Conservation (phyloP, 2,329 filamentous ascomycete genomes). For the Leptosphaerulina australis region DNA sequence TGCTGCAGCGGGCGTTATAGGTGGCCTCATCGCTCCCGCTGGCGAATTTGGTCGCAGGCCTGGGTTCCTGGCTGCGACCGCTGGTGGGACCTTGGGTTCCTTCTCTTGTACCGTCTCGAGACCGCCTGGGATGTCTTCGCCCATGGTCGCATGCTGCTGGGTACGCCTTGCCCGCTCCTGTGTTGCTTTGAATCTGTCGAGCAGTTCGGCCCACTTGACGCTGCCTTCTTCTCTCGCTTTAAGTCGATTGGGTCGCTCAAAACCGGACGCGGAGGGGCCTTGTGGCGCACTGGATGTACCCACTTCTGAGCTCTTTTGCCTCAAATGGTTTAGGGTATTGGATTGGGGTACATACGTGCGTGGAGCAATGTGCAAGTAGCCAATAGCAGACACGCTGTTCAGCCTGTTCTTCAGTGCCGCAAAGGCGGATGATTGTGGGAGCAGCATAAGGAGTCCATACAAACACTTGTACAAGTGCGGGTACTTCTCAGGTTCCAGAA, state of each 20-base stretch:
- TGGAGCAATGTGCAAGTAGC: conserved; percentile 84
- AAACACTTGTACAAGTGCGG: conserved; percentile 97
- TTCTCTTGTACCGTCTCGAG: conserved; percentile 38
- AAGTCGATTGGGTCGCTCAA: conserved; percentile 67
- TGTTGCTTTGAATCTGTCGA: conserved; percentile 92
- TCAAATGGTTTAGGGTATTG: conserved; percentile 48
- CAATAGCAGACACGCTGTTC: conserved; percentile 96
- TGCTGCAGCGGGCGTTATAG: conserved; percentile 24
- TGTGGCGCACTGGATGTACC: conserved; percentile 43
- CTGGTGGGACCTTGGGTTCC: conserved; percentile 34
- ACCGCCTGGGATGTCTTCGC: conserved; percentile 36
- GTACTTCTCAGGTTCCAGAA: conserved; percentile 93
- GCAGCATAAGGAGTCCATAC: conserved; percentile 94
- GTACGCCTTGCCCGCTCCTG: conserved; percentile 82
- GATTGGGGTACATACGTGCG: conserved; percentile 66
- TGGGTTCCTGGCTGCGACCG: conserved; percentile 34
- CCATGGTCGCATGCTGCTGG: conserved; percentile 60
- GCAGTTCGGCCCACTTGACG: conserved; percentile 88
- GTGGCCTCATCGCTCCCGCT: conserved; percentile 29
- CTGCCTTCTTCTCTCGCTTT: conserved; percentile 81
- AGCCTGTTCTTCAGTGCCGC: conserved; percentile 94
- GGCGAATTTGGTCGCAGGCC: conserved; percentile 32
- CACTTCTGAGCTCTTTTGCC: conserved; percentile 51
- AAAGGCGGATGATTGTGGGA: conserved; percentile 98
- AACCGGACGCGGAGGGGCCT: conserved; percentile 49